Evolutionary conservation across 805 yeast genomes (phyloP), one percentile per base, ranked within the genome.

Genomic region (Grigorovia yakushimaensis): DNA sequence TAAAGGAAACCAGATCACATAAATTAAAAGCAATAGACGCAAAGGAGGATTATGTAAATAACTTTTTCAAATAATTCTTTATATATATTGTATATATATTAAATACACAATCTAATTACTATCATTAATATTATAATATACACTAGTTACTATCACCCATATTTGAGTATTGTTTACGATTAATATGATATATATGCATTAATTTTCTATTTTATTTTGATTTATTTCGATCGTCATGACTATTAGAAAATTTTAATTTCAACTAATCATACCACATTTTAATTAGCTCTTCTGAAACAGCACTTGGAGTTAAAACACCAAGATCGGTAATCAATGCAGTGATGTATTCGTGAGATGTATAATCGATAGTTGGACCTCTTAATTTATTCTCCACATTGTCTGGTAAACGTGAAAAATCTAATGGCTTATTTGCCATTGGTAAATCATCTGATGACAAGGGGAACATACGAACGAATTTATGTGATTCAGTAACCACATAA

Each of bases 201-300:
- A 8, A 15, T 39, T 39, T 9, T 39, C 11, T 39, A n/a, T n/a
- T n/a, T n/a, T n/a, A n/a, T n/a, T n/a, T n/a, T n/a, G n/a, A n/a
- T n/a, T n/a, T n/a, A n/a, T n/a, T n/a, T n/a, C n/a, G n/a, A n/a
- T n/a, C n/a, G n/a, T n/a, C n/a, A 27, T 27, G 33, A 10, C 9
- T 10, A 15, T 27, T 27, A 9, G 13, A 15, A 10, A 15, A 27
- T 27, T 27, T 15, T 4, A 27, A 10, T 27, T 15, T 30, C 11
- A 15, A 33, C 64, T 64, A 89, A 66, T 89, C 97, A 60, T 88
- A 89, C 97, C 97, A 93, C 80, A 93, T 88, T 68, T 93, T 93
- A 64, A 93, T 93, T 66, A 93, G 76, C 68, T 93, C 99, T 65
- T 93, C 98, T n/a, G 95, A 84, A 19, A 93, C 98, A 0, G 98